A percentile compares a stretch with the other conserved stretches of the same genome.
Evolutionary conservation across 164 flowering plant genomes (phyloP).

Genomic region (Pachysandra terminalis): DNA sequence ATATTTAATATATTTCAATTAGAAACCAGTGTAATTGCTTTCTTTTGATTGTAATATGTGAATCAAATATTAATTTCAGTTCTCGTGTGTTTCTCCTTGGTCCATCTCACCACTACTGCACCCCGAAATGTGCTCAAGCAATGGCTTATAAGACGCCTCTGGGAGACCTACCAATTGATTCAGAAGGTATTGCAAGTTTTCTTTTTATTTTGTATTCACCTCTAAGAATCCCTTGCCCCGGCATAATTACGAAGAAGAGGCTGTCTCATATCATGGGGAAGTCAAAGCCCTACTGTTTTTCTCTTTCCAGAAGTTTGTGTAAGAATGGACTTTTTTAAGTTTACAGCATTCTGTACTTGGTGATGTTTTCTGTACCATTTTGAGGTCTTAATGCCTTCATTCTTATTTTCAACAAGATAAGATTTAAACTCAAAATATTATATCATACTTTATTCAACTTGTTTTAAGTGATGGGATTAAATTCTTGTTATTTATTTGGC

Average conservation of each 20-base stretch:
- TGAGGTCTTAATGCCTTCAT: no score
- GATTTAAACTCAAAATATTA: not conserved
- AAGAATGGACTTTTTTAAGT: not conserved
- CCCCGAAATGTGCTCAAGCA: constrained; percentile 94
- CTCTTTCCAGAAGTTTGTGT: not conserved
- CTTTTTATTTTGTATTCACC: not conserved
- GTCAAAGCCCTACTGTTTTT: no score
- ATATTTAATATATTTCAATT: not conserved
- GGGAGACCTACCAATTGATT: constrained; percentile 92
- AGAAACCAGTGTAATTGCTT: not conserved
- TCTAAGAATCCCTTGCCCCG: no score
- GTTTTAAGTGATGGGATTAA: no score
- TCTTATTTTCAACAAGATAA: not conserved
- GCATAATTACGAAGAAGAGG: no score
- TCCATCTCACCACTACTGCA: constrained; percentile 96
- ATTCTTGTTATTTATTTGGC: no score
- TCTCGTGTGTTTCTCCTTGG: constrained; percentile 91
- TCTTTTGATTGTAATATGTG: constrained; percentile 15
- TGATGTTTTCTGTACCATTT: no score
- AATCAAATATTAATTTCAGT: constrained; percentile 45
- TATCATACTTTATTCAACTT: not conserved
- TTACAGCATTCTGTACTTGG: no score
- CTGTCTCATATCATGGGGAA: no score
- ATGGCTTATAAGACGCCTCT: constrained; percentile 84
- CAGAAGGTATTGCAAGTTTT: constrained; percentile 65